phyloP scores from a whole-genome alignment of 768 basidiomycete species.

The Auricularia sp. region DNA sequence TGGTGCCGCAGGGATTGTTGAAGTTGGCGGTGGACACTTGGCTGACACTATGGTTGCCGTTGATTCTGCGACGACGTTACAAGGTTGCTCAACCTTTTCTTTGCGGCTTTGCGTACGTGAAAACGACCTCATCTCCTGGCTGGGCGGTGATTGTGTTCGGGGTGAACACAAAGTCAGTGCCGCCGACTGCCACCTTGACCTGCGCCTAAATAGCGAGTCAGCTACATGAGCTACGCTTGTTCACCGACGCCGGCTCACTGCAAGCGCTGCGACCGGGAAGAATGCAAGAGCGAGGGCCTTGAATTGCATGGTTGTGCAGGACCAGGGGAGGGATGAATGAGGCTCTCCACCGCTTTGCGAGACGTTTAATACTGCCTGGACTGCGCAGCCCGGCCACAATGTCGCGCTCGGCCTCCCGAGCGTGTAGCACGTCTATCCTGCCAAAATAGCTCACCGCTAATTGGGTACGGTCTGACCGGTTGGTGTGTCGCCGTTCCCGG shows the following conservation, averaged over 20 bases:
- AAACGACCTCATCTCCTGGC: slow-evolving; percentile 42
- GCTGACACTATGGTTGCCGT: not conserved
- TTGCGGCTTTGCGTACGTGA: slow-evolving; percentile 22
- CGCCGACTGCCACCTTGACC: slow-evolving; percentile 35
- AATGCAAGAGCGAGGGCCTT: slow-evolving; percentile 17
- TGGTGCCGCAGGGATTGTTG: slow-evolving; percentile 3
- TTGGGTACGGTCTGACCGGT: no score
- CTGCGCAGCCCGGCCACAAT: not conserved
- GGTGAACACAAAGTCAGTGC: slow-evolving; percentile 28
- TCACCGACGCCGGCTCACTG: slow-evolving; percentile 6
- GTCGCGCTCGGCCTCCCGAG: not conserved
- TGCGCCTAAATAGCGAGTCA: slow-evolving; percentile 34
- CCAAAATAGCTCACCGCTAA: no score
- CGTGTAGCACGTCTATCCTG: no score
- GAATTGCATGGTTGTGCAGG: slow-evolving; percentile 21
- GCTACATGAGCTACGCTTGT: slow-evolving; percentile 7
- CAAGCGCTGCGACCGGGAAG: slow-evolving; percentile 27
- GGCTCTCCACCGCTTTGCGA: not conserved
- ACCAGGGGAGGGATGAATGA: slow-evolving; percentile 5
- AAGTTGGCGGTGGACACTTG: not conserved
- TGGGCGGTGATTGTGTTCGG: slow-evolving; percentile 38
- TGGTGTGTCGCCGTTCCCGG: no score
- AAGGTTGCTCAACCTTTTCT: not conserved
- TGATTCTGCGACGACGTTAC: not conserved
- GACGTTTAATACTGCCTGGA: not conserved